Evolutionary conservation across 495 filamentous ascomycete genomes (phyloP), one percentile per base, ranked within the genome.

Genomic region (Astrothelium subdiscretum): DNA sequence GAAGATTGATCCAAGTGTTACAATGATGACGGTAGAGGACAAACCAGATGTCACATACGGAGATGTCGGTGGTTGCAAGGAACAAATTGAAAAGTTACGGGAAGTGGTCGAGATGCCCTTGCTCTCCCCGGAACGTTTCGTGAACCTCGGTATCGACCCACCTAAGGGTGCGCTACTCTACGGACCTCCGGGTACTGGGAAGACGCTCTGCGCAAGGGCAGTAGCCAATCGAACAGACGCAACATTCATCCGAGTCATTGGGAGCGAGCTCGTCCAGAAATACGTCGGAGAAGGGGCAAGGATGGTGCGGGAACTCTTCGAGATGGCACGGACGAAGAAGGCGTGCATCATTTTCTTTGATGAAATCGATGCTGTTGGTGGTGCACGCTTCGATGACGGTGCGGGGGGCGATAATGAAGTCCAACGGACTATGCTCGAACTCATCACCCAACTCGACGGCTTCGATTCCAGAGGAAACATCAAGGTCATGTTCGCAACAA

Each of bases 261-360:
- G 94, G 63, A 92, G 87, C 64, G 94, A 98, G 74, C 76, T 98
- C 68, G 94, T 98, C 3, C 94, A 98, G 76, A 98, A 98, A 76
- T 98, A 98, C 71, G 94, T 98, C 20, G 94, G 94, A 69, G 94
- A 98, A 73, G 94, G 94, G 70, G 94, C 94, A 2, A 81, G 94
- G 62, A 98, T 98, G 94, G 94, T 98, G 15, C 87, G 94, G 66
- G 94, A 98, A 77, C 82, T 98, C 2, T 98, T 98, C 76, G 94
- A 98, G 77, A 98, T 98, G 94, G 94, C 95, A 20, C 89, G 94
- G 58, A 98, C 94, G 48, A 98, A 98, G 84, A 98, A 98, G 76
- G 94, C 94, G 18, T 98, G 94, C 76, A 98, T 98, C 72, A 98
- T 98, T 76, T 98, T 98, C 86, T 98, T 98, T 74, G 94, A 98